Percentiles rank a stretch among this genome's conserved stretches.
These are phyloP conservation scores for Pythium biforme DNA, from an alignment of 352 stramenopile genomes.

Conservation along the genomic window DNA sequence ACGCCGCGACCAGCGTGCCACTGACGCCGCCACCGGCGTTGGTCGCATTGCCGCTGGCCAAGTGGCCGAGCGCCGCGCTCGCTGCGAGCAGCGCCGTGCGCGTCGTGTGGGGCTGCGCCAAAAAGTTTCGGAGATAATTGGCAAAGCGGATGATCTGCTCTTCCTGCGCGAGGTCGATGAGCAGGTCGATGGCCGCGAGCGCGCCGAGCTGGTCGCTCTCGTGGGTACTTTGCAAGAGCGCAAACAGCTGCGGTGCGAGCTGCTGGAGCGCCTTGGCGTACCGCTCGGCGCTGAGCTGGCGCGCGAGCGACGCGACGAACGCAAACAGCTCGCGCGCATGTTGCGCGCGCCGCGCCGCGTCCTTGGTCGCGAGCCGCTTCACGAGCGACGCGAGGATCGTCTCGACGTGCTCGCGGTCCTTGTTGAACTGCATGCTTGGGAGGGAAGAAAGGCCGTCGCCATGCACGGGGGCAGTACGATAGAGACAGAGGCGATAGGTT, in stretches of 20 bases:
- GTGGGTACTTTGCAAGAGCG: slow-evolving; percentile 55
- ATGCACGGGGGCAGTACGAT: neutral
- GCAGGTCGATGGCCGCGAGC: slow-evolving; percentile 67
- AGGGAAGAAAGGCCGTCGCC: neutral
- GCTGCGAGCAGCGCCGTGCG: slow-evolving; percentile 62
- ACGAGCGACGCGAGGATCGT: slow-evolving; percentile 56
- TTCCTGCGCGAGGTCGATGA: slow-evolving; percentile 83
- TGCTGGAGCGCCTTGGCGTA: slow-evolving; percentile 75
- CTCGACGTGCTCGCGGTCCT: slow-evolving; percentile 72
- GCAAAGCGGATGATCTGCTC: slow-evolving; percentile 90
- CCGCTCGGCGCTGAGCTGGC: slow-evolving; percentile 75
- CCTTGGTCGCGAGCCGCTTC: slow-evolving; percentile 49
- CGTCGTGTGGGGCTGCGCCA: slow-evolving; percentile 69
- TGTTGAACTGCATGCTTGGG: slow-evolving; percentile 29
- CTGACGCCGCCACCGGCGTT: slow-evolving; percentile 51
- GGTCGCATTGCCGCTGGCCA: slow-evolving; percentile 66
- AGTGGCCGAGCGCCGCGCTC: slow-evolving; percentile 73
- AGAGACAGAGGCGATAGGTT: neutral
- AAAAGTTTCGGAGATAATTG: slow-evolving; percentile 88
- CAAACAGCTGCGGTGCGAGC: slow-evolving; percentile 77
- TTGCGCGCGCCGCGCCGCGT: slow-evolving; percentile 35
- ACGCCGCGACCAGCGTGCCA: slow-evolving; percentile 84
- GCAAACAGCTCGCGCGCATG: slow-evolving; percentile 56
- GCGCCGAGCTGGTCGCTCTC: slow-evolving; percentile 75
- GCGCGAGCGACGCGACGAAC: slow-evolving; percentile 61